Evolutionary conservation across 176 grass and related monocot genomes (phyloP), one percentile per base, ranked within the genome.

Genomic region (Aegilops sharonensis): DNA sequence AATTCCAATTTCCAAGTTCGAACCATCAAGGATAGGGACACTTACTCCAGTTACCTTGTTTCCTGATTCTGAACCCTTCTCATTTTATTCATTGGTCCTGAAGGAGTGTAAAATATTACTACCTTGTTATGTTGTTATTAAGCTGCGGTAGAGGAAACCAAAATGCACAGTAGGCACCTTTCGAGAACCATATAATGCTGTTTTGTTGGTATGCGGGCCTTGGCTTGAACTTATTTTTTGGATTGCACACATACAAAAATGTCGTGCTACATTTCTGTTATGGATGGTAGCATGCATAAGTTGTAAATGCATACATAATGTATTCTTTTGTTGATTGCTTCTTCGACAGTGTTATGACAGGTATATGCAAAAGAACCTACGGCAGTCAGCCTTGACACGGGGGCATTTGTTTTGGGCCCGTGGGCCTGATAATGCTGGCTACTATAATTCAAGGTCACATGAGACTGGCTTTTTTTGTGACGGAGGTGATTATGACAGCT

Each of bases 381-480:
- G 93, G 30, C 86, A 88, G 71, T 82, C 95, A 68, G 93, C 95
- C 18, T 64, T 94, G 74, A 72, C 76, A 87, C 78, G 95, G 72
- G 95, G 91, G 6, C 95, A 98, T 89, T 79, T 92, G 74, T 93
- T 95, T 86, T 98, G 95, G 95, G 95, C 91, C 12, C 89, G 84
- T 76, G 95, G 95, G 66, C 93, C 95, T 81, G 93, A 93, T 78
- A 98, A 95, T 87, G 84, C 95, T 85, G 95, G 93, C 57, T 90
- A 91, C 77, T 98, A 98, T 91, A 98, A 95, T 91, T 98, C 93
- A 81, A 94, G 93, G 78, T 90, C 93, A 54, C 84, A 95, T 50
- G 91, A 98, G 85, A 94, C 93, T 87, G 91, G 91, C 3, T 98
- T 98, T 70, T 98, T 95, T 81, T 91, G 93, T 91, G 95, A 95